phyloP scores from a whole-genome alignment of 352 stramenopile species.

The Aphanomyces invadans region DNA sequence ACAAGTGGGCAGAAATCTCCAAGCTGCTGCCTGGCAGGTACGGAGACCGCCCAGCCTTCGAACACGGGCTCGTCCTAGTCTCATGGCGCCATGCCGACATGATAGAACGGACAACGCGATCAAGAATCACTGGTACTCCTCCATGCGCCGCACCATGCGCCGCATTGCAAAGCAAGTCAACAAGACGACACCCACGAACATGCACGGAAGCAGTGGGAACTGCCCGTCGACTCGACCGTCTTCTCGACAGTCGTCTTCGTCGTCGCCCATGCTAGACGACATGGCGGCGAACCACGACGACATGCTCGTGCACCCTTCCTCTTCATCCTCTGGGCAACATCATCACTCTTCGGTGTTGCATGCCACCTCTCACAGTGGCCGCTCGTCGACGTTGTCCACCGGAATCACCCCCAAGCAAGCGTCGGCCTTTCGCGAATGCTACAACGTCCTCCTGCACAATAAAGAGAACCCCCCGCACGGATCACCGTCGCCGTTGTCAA shows the following conservation, averaged over 20 bases:
- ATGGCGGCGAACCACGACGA: background rate
- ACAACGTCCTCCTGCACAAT: conserved; percentile 59
- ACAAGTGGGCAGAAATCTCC: conserved; percentile 98
- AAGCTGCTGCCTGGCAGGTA: conserved; percentile 91
- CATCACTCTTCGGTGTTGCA: too few species aligned
- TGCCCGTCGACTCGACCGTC: background rate
- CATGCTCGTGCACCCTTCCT: too few species aligned
- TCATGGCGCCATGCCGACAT: background rate
- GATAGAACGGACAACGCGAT: conserved; percentile 80
- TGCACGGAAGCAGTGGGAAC: background rate
- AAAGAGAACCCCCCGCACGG: conserved; percentile 27
- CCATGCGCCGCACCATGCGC: conserved; percentile 85
- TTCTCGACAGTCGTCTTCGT: background rate
- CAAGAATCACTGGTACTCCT: conserved; percentile 89
- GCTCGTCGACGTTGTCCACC: conserved; percentile 32
- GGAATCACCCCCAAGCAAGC: conserved; percentile 54
- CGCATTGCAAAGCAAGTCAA: conserved; percentile 83
- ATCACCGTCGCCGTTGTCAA: background rate
- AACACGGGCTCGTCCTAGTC: background rate
- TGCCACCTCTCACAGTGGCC: too few species aligned
- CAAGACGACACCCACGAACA: conserved; percentile 44
- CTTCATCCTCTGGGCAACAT: too few species aligned
- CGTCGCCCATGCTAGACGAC: conserved; percentile 1
- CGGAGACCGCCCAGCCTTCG: too few species aligned
- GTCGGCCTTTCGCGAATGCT: conserved; percentile 67